phyloP scores from a whole-genome alignment of 2,329 filamentous ascomycete genomes.

The Parafenestella ontariensis region DNA sequence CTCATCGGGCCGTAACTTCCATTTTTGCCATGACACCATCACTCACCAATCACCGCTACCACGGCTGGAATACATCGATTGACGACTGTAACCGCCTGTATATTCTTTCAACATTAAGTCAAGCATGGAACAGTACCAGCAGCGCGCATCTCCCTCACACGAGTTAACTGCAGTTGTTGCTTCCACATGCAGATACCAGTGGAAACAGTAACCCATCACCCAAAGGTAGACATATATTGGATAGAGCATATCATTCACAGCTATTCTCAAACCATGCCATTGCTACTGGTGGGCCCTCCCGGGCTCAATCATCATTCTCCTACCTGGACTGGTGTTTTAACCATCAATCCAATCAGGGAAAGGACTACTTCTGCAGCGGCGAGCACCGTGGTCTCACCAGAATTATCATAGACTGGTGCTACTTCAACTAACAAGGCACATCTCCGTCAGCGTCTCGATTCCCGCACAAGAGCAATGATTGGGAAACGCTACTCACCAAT shows the following conservation, averaged over 20 bases:
- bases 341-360: slow-evolving; percentile 58
- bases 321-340: slow-evolving; percentile 48
- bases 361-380: slow-evolving; percentile 63
- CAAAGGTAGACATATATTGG: no score
- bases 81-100: neutral
- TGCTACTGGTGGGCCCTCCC: neutral
- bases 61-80: neutral
- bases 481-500: slow-evolving; percentile 50
- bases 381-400: slow-evolving; percentile 64
- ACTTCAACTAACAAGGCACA: slow-evolving; percentile 60
- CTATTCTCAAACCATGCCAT: neutral
- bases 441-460: slow-evolving; percentile 6
- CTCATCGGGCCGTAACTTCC: neutral
- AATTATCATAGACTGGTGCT: slow-evolving; percentile 67
- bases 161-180: neutral
- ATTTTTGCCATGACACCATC: neutral
- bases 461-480: neutral
- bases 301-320: neutral
- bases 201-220: no score
- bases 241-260: neutral
- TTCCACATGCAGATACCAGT: neutral
- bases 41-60: neutral
- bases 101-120: no score
- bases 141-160: no score
- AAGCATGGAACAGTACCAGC: no score